Conservation (phyloP, 2,329 filamentous ascomycete species). For the Colletotrichum spinosum region DNA sequence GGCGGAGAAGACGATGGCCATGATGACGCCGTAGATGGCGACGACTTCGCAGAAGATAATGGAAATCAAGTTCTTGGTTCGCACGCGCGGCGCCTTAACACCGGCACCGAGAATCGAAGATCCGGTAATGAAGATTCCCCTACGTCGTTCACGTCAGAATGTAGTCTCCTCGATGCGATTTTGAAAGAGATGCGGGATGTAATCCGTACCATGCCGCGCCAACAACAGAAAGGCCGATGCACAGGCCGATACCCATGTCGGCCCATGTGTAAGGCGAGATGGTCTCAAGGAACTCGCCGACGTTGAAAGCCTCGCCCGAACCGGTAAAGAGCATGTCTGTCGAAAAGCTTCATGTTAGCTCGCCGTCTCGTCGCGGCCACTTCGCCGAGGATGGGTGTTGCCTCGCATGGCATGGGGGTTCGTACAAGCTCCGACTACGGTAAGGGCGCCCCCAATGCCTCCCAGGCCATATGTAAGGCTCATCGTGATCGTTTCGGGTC, state of each 20-base stretch:
- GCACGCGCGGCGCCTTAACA: constrained; percentile 95
- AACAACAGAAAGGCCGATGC: constrained; percentile 95
- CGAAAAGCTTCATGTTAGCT: constrained; percentile 35
- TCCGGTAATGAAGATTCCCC: constrained; percentile 99
- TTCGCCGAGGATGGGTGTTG: constrained; percentile 7
- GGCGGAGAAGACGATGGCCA: constrained; percentile 97
- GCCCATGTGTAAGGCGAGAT: constrained; percentile 97
- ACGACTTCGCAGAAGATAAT: constrained; percentile 99
- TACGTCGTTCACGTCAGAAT: constrained; percentile 50
- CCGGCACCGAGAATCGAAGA: constrained; percentile 97
- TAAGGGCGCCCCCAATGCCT: constrained; percentile 74
- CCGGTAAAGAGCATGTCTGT: constrained; percentile 98
- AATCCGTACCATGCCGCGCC: constrained; percentile 90
- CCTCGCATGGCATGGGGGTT: constrained; percentile 39
- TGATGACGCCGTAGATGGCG: constrained; percentile 99
- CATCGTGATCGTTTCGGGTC: constrained; percentile 63
- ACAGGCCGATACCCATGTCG: constrained; percentile 88
- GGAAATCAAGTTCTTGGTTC: constrained; percentile 99
- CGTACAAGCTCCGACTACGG: constrained; percentile 84
- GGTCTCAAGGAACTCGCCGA: constrained; percentile 93
- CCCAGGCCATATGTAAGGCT: constrained; percentile 78
- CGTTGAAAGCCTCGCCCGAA: constrained; percentile 95
- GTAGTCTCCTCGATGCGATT: background rate
- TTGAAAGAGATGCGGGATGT: constrained; percentile 6
- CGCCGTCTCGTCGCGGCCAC: constrained; percentile 5